These are phyloP conservation scores for Myriosclerotinia scirpicola DNA, from an alignment of 2,329 filamentous ascomycete genomes.

Conservation along the genomic window DNA sequence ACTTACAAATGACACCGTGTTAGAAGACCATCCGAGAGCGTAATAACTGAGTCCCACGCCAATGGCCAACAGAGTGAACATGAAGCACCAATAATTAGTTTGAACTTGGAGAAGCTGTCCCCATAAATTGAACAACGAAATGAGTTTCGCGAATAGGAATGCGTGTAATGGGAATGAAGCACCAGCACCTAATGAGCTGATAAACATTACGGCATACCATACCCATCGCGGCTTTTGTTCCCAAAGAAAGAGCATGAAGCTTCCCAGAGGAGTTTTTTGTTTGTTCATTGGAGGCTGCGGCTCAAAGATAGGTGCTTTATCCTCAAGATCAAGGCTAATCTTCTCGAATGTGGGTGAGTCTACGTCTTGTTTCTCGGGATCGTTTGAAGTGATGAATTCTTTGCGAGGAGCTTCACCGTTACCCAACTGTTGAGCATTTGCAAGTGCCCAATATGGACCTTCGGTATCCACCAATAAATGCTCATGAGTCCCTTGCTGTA, in stretches of 20 bases:
- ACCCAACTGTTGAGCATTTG: conserved; percentile 57
- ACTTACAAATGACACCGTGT: conserved; percentile 42
- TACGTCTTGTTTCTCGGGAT: background rate
- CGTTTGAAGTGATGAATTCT: background rate
- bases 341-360: conserved; percentile 11
- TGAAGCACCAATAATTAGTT: conserved; percentile 50
- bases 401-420: background rate
- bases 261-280: background rate
- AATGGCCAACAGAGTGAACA: conserved; percentile 50
- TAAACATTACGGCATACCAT: conserved; percentile 14
- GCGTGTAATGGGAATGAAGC: conserved; percentile 43
- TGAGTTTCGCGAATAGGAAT: conserved; percentile 40
- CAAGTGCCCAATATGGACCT: conserved; percentile 67
- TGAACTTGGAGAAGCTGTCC: conserved; percentile 30
- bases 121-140: conserved; percentile 33
- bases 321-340: conserved; percentile 4
- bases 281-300: background rate
- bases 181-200: conserved; percentile 11
- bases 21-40: conserved; percentile 44
- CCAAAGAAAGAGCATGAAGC: conserved; percentile 36
- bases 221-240: conserved; percentile 21
- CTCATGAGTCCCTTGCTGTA: conserved; percentile 74
- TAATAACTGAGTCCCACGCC: conserved; percentile 43
- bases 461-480: conserved; percentile 56
- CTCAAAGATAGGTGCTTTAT: background rate